Conservation (phyloP, 352 stramenopile genomes). For the Lagenidium giganteum region DNA sequence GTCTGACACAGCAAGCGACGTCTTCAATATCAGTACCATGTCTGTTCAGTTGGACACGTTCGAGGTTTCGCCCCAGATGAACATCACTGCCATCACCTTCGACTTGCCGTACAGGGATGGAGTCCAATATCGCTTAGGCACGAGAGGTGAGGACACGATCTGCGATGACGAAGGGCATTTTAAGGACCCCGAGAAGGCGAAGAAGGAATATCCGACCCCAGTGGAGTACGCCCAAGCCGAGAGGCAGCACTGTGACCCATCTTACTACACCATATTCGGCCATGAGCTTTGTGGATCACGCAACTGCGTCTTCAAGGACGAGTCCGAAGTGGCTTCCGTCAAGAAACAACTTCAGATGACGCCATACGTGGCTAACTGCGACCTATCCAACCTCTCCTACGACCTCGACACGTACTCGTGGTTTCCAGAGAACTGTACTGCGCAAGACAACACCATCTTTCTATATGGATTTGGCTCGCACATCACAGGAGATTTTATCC, state of each 20-base stretch:
- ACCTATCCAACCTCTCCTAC: conserved; percentile 5
- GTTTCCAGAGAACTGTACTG: conserved; percentile 4
- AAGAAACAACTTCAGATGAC: conserved; percentile 10
- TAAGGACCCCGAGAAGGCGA: too few relatives aligned
- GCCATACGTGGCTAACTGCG: conserved; percentile 10
- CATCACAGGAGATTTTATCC: conserved; percentile 5
- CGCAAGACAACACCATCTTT: conserved; percentile 3
- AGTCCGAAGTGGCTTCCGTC: background rate
- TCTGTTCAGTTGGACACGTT: conserved; percentile 1
- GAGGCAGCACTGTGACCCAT: background rate
- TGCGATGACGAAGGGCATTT: too few relatives aligned
- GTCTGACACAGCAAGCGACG: too few relatives aligned
- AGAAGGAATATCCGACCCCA: too few relatives aligned
- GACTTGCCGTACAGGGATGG: conserved; percentile 2
- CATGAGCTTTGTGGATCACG: background rate
- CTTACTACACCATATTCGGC: conserved; percentile 6
- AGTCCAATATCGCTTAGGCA: too few relatives aligned
- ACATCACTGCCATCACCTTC: conserved; percentile 3
- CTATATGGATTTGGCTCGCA: conserved; percentile 13
- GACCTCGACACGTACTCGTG: conserved; percentile 1
- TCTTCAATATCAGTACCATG: too few relatives aligned
- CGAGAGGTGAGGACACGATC: too few relatives aligned
- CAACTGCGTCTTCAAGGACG: conserved; percentile 11
- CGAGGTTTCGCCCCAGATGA: conserved; percentile 1
- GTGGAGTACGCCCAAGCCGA: conserved; percentile 1